Evolutionary conservation across 2,329 filamentous ascomycete species (phyloP).

Genomic region (Scytalidium lignicola): DNA sequence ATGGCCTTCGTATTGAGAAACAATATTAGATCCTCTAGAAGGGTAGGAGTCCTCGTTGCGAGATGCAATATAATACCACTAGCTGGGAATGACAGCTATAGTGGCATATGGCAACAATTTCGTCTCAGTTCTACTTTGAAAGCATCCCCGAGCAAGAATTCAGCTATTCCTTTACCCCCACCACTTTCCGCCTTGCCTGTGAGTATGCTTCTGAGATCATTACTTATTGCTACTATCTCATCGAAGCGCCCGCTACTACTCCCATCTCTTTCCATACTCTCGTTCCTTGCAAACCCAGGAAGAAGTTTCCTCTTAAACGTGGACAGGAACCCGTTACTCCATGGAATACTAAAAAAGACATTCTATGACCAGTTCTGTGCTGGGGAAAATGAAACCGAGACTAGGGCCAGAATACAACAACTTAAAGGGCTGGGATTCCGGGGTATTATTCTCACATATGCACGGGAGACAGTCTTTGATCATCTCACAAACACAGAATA

Average conservation of each 20-base stretch:
- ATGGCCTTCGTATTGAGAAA: background rate
- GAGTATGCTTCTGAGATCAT: background rate
- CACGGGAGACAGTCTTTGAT: constrained; percentile 48
- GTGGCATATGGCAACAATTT: background rate
- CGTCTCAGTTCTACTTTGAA: background rate
- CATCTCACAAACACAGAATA: background rate
- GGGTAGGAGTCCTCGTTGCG: background rate
- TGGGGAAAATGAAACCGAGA: constrained; percentile 65
- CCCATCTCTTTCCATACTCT: constrained; percentile 4
- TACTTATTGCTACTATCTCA: background rate
- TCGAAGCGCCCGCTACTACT: background rate
- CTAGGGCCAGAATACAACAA: constrained; percentile 54
- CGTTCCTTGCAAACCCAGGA: constrained; percentile 1
- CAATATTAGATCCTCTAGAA: background rate
- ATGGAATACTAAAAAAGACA: constrained; percentile 65
- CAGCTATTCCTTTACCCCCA: background rate
- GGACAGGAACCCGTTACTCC: constrained; percentile 66
- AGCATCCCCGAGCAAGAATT: background rate
- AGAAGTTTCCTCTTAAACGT: constrained; percentile 32
- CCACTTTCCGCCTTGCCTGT: background rate
- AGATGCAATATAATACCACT: background rate
- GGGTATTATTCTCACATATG: constrained; percentile 80
- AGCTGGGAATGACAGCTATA: background rate
- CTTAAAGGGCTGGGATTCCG: constrained; percentile 71
- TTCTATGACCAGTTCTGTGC: constrained; percentile 89